Evolutionary conservation across 2,329 filamentous ascomycete genomes (phyloP), one percentile per base, ranked within the genome.

Genomic region (Amauroascus verrucosus): DNA sequence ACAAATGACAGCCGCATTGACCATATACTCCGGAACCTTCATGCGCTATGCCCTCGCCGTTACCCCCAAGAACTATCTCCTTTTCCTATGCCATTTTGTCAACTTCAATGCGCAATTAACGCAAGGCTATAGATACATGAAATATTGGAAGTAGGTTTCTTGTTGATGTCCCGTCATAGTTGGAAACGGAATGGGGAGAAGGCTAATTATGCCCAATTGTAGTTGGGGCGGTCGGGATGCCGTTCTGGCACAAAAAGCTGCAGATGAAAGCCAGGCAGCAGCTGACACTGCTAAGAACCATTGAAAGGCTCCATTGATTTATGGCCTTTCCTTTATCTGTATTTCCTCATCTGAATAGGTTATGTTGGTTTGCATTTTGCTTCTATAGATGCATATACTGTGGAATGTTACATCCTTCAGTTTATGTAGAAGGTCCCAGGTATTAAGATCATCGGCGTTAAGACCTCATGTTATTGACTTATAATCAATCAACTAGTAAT

Each of bases 11-110:
- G 72, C 68, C 61, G 78, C 81, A 44, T 74, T 84, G 26, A 71
- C 75, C 59, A 65, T 80, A 65, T 84, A 84, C 74, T 78, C 77
- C 22, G 78, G 67, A 45, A 80, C 78, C 55, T 84, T 84, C 72
- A 82, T 82, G 80, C 80, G 81, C 65, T 84, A 84, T 71, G 71
- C 81, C 55, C 66, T 84, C 57, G 81, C 81, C 57, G 79, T 84
- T 54, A 72, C 72, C 14, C 81, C 81, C 38, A 74, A 73, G 63
- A 84, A 84, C 72, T 83, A 83, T 72, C 79, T 84, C 59, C 78
- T 84, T 53, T 84, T 84, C 67, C 81, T 77, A 59, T 84, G 81
- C 72, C 81, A 84, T 68, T 70, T 79, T 56, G 75, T 83, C 69
- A 84, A 84, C 71, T 83, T 81, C 68, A 69, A 68, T 59, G 78